These are phyloP conservation scores for Penicillium sp. DNA, from an alignment of 2,329 filamentous ascomycete genomes.

Conservation along the genomic window DNA sequence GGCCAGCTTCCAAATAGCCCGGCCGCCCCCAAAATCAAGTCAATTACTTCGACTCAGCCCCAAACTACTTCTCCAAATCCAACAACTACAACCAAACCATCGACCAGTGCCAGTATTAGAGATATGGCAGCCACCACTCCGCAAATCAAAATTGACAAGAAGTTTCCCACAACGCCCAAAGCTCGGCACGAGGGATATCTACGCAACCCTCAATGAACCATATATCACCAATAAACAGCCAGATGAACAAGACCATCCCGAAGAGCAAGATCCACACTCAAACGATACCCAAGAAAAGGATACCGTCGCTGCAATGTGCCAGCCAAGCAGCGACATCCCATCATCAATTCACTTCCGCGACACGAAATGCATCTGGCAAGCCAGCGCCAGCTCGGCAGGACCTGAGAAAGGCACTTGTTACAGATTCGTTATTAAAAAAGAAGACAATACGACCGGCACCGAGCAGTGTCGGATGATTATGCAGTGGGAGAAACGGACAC, in stretches of 20 bases:
- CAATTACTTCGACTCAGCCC: conserved; percentile 25
- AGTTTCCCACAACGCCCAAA: conserved; percentile 21
- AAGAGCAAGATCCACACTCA: not conserved
- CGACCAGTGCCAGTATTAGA: conserved; percentile 30
- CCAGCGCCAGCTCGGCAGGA: conserved; percentile 3
- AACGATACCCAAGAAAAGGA: conserved; percentile 7
- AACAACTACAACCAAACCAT: conserved; percentile 25
- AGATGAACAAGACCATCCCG: not conserved
- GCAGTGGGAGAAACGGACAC: conserved; percentile 20
- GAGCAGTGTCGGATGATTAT: conserved; percentile 15
- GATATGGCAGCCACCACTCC: conserved; percentile 28
- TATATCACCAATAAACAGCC: conserved; percentile 12
- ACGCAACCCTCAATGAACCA: conserved; percentile 26
- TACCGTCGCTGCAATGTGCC: conserved; percentile 19
- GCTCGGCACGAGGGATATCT: conserved; percentile 25
- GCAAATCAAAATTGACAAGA: conserved; percentile 23
- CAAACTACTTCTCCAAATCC: conserved; percentile 32
- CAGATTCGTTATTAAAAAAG: conserved; percentile 12
- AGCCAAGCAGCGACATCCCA: not conserved
- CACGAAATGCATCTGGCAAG: conserved; percentile 17
- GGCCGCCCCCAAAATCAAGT: conserved; percentile 28
- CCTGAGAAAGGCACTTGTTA: conserved; percentile 11
- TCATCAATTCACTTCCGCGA: conserved; percentile 17
- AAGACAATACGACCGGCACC: not conserved
- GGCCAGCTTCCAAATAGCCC: conserved; percentile 28